Evolutionary conservation across 2,329 filamentous ascomycete species (phyloP), one percentile per base, ranked within the genome.

Genomic region (Bipolaris oryzae): DNA sequence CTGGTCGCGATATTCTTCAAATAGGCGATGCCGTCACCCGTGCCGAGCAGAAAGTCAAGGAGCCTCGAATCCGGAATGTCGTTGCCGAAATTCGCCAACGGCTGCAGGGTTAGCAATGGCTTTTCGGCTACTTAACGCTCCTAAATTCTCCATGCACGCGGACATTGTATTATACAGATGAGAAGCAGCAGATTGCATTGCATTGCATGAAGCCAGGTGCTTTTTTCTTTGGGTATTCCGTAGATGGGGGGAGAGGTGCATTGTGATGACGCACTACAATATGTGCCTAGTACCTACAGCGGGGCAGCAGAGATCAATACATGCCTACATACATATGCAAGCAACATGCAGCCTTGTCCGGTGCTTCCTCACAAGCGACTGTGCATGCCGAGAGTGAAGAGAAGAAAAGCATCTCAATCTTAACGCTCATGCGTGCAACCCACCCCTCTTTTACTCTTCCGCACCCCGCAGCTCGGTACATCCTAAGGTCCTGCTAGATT

Each of bases 21-120:
- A 69, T 87, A 50, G 72, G 81, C 46, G 74, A 71, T 62, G 76
- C 80, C 46, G 71, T 87, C 56, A 67, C 74, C 35, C 76, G 74
- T 49, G 78, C 84, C 5, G 80, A 83, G 53, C 74, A 75, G 31
- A 83, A 81, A 58, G 82, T 84, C 21, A 84, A 83, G 69, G 85
- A 88, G 69, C 84, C 84, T 5, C 79, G 87, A 57, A 82, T 87
- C 49, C 84, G 82, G 77, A 81, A 83, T 39, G 80, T 89, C 11
- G 79, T 85, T 33, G 77, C 74, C 43, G 87, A 90, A 76, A 87
- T 89, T 62, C 78, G 77, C 59, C 80, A 81, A 57, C 76, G 80
- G 66, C 57, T 84, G 56, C 63, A 70, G 41, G 64, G 57, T 50
- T 72, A 60, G 66, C 25, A 44, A 25, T 31, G 45, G 25, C 18